Evolutionary conservation across 805 yeast genomes (phyloP).

Genomic region (Wickerhamiella occidentalis): DNA sequence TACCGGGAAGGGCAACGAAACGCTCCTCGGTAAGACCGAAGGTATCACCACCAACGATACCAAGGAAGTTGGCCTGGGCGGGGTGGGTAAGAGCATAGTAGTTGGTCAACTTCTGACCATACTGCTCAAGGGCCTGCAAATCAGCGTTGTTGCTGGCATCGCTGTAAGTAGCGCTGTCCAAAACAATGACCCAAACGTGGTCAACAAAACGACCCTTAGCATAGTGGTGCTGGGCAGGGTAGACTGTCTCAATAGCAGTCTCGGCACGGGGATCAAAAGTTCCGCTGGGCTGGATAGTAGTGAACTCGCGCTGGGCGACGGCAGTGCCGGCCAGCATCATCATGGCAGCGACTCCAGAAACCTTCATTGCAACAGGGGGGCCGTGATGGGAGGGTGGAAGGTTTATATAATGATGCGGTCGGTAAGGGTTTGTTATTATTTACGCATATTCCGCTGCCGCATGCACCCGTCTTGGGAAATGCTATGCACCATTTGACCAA

Average conservation of each 20-base stretch:
- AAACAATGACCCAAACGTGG: conserved; percentile 33
- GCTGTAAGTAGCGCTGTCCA: conserved; percentile 41
- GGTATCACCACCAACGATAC: conserved; percentile 41
- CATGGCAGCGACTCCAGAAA: conserved; percentile 13
- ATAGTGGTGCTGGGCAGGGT: conserved; percentile 25
- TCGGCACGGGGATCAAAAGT: conserved; percentile 24
- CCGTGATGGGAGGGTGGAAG: conserved; percentile 4
- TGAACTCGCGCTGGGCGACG: conserved; percentile 22
- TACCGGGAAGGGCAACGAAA: conserved; percentile 35
- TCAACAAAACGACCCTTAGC: conserved; percentile 23
- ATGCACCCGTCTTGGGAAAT: conserved; percentile 11
- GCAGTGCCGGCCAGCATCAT: conserved; percentile 19
- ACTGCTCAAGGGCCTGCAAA: conserved; percentile 32
- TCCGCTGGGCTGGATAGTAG: conserved; percentile 23
- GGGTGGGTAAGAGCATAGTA: conserved; percentile 44
- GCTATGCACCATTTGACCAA: conserved; percentile 8
- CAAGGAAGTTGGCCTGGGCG: conserved; percentile 43
- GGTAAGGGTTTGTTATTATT: conserved; percentile 13
- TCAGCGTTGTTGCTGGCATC: conserved; percentile 38
- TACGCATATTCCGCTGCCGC: conserved; percentile 13
- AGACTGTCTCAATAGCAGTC: conserved; percentile 24
- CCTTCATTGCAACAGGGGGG: conserved; percentile 13
- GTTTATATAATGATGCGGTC: conserved; percentile 13
- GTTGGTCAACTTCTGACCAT: conserved; percentile 38
- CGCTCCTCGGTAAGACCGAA: conserved; percentile 38